Evolutionary conservation across 352 stramenopile species (phyloP), one percentile per base, ranked within the genome.

Genomic region (Pythium insidiosum): DNA sequence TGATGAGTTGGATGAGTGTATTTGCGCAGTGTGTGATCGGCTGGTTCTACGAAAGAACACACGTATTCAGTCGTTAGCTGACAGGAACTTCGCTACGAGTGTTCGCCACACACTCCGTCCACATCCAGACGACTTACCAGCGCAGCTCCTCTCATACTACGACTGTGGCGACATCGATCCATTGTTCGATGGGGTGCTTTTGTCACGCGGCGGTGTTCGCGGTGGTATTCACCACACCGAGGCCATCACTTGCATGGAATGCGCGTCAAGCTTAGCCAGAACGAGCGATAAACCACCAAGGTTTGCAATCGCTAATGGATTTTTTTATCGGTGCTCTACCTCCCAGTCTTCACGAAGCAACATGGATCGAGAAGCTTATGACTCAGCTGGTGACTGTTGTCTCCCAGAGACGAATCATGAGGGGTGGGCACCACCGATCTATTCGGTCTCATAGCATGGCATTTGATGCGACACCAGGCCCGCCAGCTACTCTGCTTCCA

Each of bases 261-360:
- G 50, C 18, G 11, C 34, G 23, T 18, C 13, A 18, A 49, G 37
- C n/a, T 22, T 58, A 3, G 11, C 5, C 9, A 45, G 39, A 7
- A 4, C 6, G 13, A n/a, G 1, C 1, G 19, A 5, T 0, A 18
- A 31, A 3, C 24, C 49, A 5, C 56, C 56, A 10, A 64, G 51
- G 12, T 60, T 42, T 20, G 28, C 56, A 9, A 64, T 64, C 21
- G 53, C 53, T 1, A 64, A 64, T 30, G 56, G 56, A n/a, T 7
- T 64, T 64, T 24, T 59, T 33, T 20, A 20, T 60, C 3, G 56
- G 55, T 10, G 1, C 6, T 3, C 31, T 57, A 16, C 55, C 55
- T 3, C 9, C 28, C 1, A 2, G 42, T 1, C 20, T 63, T 0
- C 5, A 12, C 0, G 22, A 52, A 7, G 40, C 46, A 3, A 55